Evolutionary conservation across 352 stramenopile genomes (phyloP).

Genomic region (Pythium angustatum): DNA sequence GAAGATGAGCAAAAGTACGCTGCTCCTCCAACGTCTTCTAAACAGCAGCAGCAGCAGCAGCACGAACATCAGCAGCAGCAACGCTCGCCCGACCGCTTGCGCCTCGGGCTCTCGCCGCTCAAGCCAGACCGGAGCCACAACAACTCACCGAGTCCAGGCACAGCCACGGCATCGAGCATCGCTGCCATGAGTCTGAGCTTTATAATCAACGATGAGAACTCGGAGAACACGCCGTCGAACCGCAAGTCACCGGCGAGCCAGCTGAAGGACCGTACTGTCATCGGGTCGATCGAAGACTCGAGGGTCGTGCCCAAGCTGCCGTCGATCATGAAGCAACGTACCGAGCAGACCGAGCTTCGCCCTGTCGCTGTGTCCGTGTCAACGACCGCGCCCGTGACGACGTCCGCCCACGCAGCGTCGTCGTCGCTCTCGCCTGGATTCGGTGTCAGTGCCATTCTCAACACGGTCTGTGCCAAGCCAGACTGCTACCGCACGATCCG

Average conservation of each 20-base stretch:
- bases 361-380: not conserved
- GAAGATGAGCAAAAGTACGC: constrained; percentile 40
- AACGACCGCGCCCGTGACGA: not conserved
- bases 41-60: not conserved
- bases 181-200: constrained; percentile 84
- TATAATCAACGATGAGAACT: constrained; percentile 67
- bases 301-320: constrained; percentile 1
- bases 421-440: constrained; percentile 29
- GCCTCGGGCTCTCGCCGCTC: constrained; percentile 21
- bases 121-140: constrained; percentile 17
- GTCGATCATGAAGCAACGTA: not conserved
- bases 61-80: constrained; percentile 4
- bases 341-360: constrained; percentile 1
- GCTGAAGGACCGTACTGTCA: no score
- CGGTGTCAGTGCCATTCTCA: constrained; percentile 70
- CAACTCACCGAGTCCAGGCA: constrained; percentile 26
- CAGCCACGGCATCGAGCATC: constrained; percentile 49
- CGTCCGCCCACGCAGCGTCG: not conserved
- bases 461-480: constrained; percentile 75
- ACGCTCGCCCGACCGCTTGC: constrained; percentile 12
- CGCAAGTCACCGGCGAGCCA: constrained; percentile 13
- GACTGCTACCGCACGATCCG: constrained; percentile 81
- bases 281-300: constrained; percentile 38
- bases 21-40: constrained; percentile 7
- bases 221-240: constrained; percentile 36